Evolutionary conservation across 83 land plant species (phyloP), one percentile per base, ranked within the genome.

Genomic region (Picea engelmannii): DNA sequence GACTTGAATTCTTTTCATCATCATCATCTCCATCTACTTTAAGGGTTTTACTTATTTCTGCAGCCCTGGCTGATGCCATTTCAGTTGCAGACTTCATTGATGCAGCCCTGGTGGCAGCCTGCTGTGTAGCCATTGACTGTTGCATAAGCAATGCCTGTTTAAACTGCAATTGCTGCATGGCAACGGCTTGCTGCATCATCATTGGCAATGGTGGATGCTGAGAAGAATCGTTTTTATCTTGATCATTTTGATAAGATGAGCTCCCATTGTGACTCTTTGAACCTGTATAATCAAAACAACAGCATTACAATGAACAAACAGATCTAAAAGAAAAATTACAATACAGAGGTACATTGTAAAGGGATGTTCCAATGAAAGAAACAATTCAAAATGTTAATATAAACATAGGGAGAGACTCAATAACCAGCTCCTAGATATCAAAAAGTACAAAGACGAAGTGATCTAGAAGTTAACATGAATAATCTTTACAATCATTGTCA

Each of bases 141-240:
- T 97, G 99, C 97, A 95, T 95, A 17, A 94, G 67, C 76, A 97
- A 76, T 55, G 99, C 98, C 88, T 97, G 98, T 85, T 97, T 98
- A 80, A 97, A 97, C 66, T 97, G 98, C 89, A 96, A 91, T 81
- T 97, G 99, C 82, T 97, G 99, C 92, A 94, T 90, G 12, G 92
- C 97, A 84, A 97, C 98, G 64, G 99, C 98, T 87, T 97, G 99
- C 82, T 96, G 98, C 99, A 96, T 96, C 92, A 93, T 83, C 90
- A 93, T 70, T 31, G 99, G 98, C 68, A 95, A 80, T 76, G 91
- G 86, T 63, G 91, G 80, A 59, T 79, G 81, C 79, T 70, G 42
- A 16, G 84, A 52, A 44, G 85, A 84, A 69, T 93, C 93, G 85
- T 83, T 83, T 38, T 88, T 86, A 18, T 69, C 86, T 42, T 71